Percentiles rank a stretch among this genome's conserved stretches.
These are phyloP conservation scores for Panellus pusillus DNA, from an alignment of 768 basidiomycete species.

Conservation along the genomic window DNA sequence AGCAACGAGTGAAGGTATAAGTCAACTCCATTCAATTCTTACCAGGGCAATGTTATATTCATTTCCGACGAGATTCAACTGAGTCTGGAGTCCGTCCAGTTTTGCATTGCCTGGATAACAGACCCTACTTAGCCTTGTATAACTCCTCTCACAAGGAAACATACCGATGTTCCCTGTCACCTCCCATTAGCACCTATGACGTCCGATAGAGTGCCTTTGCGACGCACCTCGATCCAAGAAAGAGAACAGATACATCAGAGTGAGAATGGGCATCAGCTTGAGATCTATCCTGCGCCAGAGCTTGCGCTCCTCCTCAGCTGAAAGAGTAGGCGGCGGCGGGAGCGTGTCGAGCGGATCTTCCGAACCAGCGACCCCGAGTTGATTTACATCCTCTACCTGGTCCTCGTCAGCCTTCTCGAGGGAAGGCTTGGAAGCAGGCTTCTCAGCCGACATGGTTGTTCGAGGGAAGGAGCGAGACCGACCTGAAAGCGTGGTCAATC, in stretches of 20 bases:
- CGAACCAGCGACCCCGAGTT: background rate
- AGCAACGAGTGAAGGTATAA: background rate
- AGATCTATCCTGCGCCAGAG: slow-evolving; percentile 62
- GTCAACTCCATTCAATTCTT: slow-evolving; percentile 5
- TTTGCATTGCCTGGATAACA: slow-evolving; percentile 56
- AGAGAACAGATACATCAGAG: slow-evolving; percentile 60
- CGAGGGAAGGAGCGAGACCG: slow-evolving; percentile 1
- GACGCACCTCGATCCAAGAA: slow-evolving; percentile 62
- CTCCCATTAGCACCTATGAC: background rate
- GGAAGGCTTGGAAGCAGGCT: slow-evolving; percentile 14
- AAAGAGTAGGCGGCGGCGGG: slow-evolving; percentile 46
- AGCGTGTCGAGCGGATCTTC: slow-evolving; percentile 32
- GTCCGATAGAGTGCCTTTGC: background rate
- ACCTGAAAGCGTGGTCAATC: slow-evolving; percentile 4
- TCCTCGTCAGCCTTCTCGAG: slow-evolving; percentile 16
- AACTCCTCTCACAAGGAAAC: background rate
- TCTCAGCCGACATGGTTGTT: slow-evolving; percentile 17
- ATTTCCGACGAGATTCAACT: slow-evolving; percentile 57
- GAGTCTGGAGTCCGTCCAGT: slow-evolving; percentile 56
- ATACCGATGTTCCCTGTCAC: slow-evolving; percentile 57
- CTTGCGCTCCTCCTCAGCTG: slow-evolving; percentile 48
- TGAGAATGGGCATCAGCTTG: slow-evolving; percentile 59
- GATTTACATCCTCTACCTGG: slow-evolving; percentile 14
- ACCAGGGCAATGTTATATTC: slow-evolving; percentile 71
- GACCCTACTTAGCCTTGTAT: background rate